A percentile compares a stretch with the other conserved stretches of the same genome.
Conservation (phyloP, 345 rosid genomes). For the Cardamine chenopodiifolia region DNA sequence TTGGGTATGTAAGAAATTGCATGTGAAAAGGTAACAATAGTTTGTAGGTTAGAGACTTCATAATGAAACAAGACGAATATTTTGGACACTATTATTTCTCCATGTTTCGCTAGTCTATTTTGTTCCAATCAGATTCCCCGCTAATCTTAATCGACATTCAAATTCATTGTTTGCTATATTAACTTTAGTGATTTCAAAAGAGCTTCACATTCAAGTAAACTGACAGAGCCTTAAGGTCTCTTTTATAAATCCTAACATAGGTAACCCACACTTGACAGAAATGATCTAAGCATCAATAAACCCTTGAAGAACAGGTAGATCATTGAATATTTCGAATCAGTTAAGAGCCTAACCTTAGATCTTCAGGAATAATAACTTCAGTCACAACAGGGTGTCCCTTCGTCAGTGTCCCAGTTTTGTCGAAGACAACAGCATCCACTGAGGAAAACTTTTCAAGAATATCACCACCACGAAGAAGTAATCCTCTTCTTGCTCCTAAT, state of each 20-base stretch:
- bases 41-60: slow-evolving; percentile 13
- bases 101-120: slow-evolving; percentile 4
- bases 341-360: slow-evolving; percentile 59
- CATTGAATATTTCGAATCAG: not conserved
- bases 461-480: slow-evolving; percentile 92
- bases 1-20: not conserved
- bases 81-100: too few relatives aligned
- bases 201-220: not conserved
- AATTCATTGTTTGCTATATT: not conserved
- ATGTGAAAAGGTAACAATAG: not conserved
- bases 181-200: not conserved
- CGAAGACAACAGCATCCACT: slow-evolving; percentile 80
- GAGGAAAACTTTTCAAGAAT: slow-evolving; percentile 85
- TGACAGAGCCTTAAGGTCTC: not conserved
- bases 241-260: not conserved
- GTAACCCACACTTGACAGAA: not conserved
- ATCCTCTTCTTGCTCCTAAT: slow-evolving; percentile 89
- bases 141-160: not conserved
- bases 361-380: slow-evolving; percentile 55
- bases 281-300: slow-evolving; percentile 11
- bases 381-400: slow-evolving; percentile 90
- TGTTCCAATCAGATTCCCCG: slow-evolving; percentile 3
- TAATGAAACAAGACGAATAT: not conserved
- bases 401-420: slow-evolving; percentile 95
- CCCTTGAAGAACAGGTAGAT: not conserved